Evolutionary conservation across 176 grass and related monocot genomes (phyloP).

Genomic region (Areca catechu): DNA sequence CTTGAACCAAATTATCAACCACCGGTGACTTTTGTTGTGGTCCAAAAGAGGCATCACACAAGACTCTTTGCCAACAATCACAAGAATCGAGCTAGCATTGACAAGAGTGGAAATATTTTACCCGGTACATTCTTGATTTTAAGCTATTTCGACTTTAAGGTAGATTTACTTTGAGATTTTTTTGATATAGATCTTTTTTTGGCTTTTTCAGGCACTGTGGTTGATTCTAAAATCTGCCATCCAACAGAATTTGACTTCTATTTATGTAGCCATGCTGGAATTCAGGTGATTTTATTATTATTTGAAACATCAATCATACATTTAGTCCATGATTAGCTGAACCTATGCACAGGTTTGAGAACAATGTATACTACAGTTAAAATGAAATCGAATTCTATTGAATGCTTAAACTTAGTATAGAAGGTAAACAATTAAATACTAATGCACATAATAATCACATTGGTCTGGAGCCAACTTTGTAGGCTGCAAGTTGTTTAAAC

Average conservation of each 20-base stretch:
- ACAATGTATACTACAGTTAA: too few species aligned
- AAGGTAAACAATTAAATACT: too few species aligned
- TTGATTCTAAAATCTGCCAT: conserved; percentile 98
- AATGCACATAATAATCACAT: too few species aligned
- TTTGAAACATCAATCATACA: too few species aligned
- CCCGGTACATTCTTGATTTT: conserved; percentile 35
- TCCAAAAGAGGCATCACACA: conserved; percentile 97
- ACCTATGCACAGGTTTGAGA: too few species aligned
- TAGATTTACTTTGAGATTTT: not conserved
- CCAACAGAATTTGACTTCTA: conserved; percentile 99
- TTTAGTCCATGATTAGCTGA: too few species aligned
- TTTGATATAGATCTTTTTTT: not conserved
- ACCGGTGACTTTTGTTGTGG: conserved; percentile 94
- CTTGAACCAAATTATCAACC: conserved; percentile 96
- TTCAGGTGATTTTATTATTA: conserved; percentile 42
- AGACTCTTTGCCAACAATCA: conserved; percentile 94
- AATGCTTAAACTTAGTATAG: too few species aligned
- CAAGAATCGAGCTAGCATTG: conserved; percentile 52
- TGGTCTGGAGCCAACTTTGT: too few species aligned
- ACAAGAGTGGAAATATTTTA: conserved; percentile 87
- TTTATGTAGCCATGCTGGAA: conserved; percentile 94
- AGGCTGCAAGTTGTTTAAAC: too few species aligned
- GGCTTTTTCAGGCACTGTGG: conserved; percentile 65
- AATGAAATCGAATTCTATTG: too few species aligned
- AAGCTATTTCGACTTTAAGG: too few species aligned